Evolutionary conservation across 495 filamentous ascomycete species (phyloP), one percentile per base, ranked within the genome.

Genomic region (Daldinia grandis): DNA sequence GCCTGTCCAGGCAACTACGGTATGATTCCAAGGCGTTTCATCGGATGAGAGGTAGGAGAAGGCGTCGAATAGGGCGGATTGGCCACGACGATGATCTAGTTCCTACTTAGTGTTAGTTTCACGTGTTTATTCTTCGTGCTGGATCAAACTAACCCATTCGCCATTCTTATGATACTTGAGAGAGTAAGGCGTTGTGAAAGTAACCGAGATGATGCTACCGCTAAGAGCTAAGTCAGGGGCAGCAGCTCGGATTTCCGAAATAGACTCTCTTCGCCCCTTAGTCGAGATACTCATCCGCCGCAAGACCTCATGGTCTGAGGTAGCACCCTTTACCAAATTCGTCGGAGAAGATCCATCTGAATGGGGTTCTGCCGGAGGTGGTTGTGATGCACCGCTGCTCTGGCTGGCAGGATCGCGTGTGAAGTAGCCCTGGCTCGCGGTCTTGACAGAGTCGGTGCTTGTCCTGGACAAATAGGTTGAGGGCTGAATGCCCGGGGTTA

Each of bases 1-100:
- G 33, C 94, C 94, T 1, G 94, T 95, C 94, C 94, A 98, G 19
- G 91, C 94, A 54, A 98, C 90, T 1, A 97, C 83, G 0, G 90
- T 93, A 80, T 96, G 93, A 71, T 92, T 90, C 93, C 93, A 98
- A 21, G 87, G 85, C 7, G 88, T 87, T 24, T 90, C 83, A 44
- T 90, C 80, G 5, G 93, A 93, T 7, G 92, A 91, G 25, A 98
- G 87, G 78, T 94, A 90, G 17, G 90, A 88, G 73, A 98, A 91
- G 31, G 92, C 91, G 77, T 97, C 93, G 78, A 94, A 95, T 25
- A 98, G 83, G 19, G 94, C 92, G 4, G 94, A 96, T 38, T 92
- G 92, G 57, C 94, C 94, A 31, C 89, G 89, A 49, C 94, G 91
- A 64, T 89, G 81, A 73, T 87, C 88, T 66, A 97, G 79, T 76